Evolutionary conservation across 2,329 filamentous ascomycete species (phyloP).

Genomic region (Colletotrichum filicis): DNA sequence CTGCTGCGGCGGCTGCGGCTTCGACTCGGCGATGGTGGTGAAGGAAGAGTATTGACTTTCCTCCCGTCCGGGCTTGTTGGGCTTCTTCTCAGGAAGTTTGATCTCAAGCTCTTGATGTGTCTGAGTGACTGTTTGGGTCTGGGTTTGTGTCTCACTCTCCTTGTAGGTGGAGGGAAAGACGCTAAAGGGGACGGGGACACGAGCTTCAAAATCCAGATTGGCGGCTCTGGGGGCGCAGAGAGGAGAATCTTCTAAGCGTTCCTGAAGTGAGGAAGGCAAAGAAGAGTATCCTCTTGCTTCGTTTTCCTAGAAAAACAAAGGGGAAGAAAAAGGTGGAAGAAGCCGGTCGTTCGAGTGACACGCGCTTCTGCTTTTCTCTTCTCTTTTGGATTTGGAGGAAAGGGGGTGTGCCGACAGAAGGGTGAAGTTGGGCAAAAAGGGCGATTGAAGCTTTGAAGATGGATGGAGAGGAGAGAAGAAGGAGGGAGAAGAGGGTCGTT

Average conservation of each 20-base stretch:
- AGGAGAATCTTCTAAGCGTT: slow-evolving; percentile 72
- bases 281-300: slow-evolving; percentile 76
- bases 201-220: slow-evolving; percentile 99
- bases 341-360: slow-evolving; percentile 38
- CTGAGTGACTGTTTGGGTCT: slow-evolving; percentile 59
- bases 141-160: slow-evolving; percentile 55
- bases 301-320: slow-evolving; percentile 67
- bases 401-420: slow-evolving; percentile 12
- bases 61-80: slow-evolving; percentile 94
- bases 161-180: slow-evolving; percentile 99
- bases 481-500: slow-evolving; percentile 35
- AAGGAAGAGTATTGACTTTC: slow-evolving; percentile 91
- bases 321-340: slow-evolving; percentile 52
- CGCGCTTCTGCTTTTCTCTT: slow-evolving; percentile 38
- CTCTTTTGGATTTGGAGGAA: slow-evolving; percentile 35
- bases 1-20: neutral
- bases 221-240: slow-evolving; percentile 76
- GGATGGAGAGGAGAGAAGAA: slow-evolving; percentile 35
- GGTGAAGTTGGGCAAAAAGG: slow-evolving; percentile 22
- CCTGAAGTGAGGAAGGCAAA: slow-evolving; percentile 72
- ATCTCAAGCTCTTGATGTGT: slow-evolving; percentile 92
- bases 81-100: slow-evolving; percentile 64
- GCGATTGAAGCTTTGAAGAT: slow-evolving; percentile 34
- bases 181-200: slow-evolving; percentile 99
- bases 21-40: slow-evolving; percentile 61